Percentiles rank a stretch among this genome's conserved stretches.
Evolutionary conservation across 305 asterid genomes (phyloP).

Genomic region (Fraxinus baroniana): DNA sequence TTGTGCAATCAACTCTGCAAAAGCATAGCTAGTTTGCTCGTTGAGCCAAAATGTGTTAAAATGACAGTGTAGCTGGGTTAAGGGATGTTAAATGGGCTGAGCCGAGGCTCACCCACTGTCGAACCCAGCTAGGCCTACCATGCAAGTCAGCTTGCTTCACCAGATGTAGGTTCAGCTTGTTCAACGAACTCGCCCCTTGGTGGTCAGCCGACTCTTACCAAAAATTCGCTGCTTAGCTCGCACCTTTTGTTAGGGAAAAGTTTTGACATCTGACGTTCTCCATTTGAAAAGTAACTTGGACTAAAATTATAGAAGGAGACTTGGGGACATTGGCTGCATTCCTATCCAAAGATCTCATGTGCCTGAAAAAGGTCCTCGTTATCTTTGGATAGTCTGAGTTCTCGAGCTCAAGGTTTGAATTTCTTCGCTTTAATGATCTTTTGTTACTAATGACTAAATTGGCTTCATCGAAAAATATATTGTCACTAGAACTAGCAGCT

Average conservation of each 20-base stretch:
- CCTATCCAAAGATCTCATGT: too few relatives aligned
- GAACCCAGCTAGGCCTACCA: too few relatives aligned
- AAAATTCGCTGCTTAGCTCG: too few relatives aligned
- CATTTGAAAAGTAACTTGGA: too few relatives aligned
- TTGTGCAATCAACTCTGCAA: neutral
- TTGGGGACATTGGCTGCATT: too few relatives aligned
- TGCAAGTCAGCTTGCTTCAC: neutral
- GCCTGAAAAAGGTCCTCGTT: neutral
- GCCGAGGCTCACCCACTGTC: neutral
- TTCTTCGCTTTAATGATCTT: neutral
- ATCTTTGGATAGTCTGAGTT: neutral
- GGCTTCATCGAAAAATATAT: neutral
- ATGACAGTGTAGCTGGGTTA: neutral
- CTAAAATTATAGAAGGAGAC: too few relatives aligned
- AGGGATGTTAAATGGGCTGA: neutral
- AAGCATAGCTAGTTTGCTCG: neutral
- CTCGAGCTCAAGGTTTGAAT: neutral
- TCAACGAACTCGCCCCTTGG: neutral
- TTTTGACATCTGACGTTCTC: too few relatives aligned
- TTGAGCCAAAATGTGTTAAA: neutral
- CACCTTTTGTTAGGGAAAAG: too few relatives aligned
- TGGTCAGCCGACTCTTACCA: neutral
- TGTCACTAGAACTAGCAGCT: neutral
- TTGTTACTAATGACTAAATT: neutral
- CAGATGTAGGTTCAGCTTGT: neutral